Evolutionary conservation across 192 early-diverging fungal genomes (phyloP).

Genomic region (Backusella mclennaniae): DNA sequence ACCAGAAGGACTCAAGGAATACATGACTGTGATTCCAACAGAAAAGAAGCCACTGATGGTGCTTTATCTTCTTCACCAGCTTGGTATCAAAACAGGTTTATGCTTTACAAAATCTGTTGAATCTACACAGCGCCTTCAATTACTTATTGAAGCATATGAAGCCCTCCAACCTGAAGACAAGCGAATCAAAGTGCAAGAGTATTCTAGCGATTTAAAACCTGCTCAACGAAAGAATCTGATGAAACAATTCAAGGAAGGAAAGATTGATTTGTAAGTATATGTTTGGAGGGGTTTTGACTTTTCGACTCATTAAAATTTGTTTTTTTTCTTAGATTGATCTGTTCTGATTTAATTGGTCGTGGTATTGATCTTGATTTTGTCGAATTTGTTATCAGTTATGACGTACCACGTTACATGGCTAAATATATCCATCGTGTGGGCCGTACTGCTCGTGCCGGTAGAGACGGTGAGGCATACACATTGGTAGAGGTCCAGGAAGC

Average conservation of each 20-base stretch:
- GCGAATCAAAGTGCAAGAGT: slow-evolving; percentile 57
- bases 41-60: slow-evolving; percentile 84
- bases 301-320: too few relatives aligned
- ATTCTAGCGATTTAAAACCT: slow-evolving; percentile 69
- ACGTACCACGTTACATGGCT: slow-evolving; percentile 77
- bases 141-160: slow-evolving; percentile 66
- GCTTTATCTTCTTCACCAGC: slow-evolving; percentile 74
- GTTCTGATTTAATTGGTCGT: slow-evolving; percentile 86
- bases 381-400: slow-evolving; percentile 81
- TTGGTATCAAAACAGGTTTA: slow-evolving; percentile 56
- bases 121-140: slow-evolving; percentile 78
- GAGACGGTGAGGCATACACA: slow-evolving; percentile 76
- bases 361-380: slow-evolving; percentile 88
- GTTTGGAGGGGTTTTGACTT: not conserved
- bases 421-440: slow-evolving; percentile 94
- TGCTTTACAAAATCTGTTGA: slow-evolving; percentile 94
- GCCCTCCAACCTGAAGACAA: not conserved
- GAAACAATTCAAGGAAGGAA: slow-evolving; percentile 64
- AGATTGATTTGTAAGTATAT: slow-evolving; percentile 55
- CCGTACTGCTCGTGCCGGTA: slow-evolving; percentile 86
- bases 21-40: slow-evolving; percentile 61
- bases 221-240: slow-evolving; percentile 61
- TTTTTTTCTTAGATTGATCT: slow-evolving; percentile 53
- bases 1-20: slow-evolving; percentile 65
- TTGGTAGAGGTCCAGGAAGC: slow-evolving; percentile 69